Evolutionary conservation across 2,329 filamentous ascomycete species (phyloP), one percentile per base, ranked within the genome.

Genomic region (Sclerotiophoma versabilis): DNA sequence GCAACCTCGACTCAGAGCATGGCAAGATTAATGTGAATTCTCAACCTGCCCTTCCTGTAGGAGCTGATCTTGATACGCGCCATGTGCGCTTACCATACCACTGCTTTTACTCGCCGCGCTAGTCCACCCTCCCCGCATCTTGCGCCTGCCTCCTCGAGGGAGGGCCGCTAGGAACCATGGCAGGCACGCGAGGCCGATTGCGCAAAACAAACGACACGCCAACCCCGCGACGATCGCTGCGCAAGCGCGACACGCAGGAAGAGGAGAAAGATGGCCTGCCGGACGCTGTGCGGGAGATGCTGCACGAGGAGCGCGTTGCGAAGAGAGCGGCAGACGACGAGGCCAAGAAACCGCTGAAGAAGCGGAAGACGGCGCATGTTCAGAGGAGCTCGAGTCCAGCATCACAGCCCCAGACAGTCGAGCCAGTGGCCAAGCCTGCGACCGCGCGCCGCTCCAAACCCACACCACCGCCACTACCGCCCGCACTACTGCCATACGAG

Each of bases 261-360:
- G 54, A 66, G 14, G 63, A 69, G 50, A 60, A 63, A 19, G 62
- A 59, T 4, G 71, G 39, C 17, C 39, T 80, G 10, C 77, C 78
- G 11, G 73, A 75, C 45, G 71, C 81, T 2, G 80, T 79, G 58
- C 73, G 72, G 38, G 78, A 80, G 33, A 75, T 82, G 76, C 66
- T 82, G 22, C 67, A 70, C 27, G 78, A 80, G 46, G 74, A 75
- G 41, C 60, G 72, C 17, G 45, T 44, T 5, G 70, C 76, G 32
- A 58, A 69, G 14, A 58, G 66, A 42, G 63, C 68, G 33, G 62
- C 58, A 14, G 53, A 60, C 12, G 65, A 73, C 23, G 66, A 72
- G 23, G 65, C 68, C 46, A 63, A 72, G n/a, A 63, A 60, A 25
- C 77, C 75, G 25, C 54, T 75, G 46, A 80, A 79, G 65, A 75